A percentile compares a stretch with the other conserved stretches of the same genome.
These are phyloP conservation scores for Calonectria hongkongensis DNA, from an alignment of 2,329 filamentous ascomycete species.

Conservation along the genomic window DNA sequence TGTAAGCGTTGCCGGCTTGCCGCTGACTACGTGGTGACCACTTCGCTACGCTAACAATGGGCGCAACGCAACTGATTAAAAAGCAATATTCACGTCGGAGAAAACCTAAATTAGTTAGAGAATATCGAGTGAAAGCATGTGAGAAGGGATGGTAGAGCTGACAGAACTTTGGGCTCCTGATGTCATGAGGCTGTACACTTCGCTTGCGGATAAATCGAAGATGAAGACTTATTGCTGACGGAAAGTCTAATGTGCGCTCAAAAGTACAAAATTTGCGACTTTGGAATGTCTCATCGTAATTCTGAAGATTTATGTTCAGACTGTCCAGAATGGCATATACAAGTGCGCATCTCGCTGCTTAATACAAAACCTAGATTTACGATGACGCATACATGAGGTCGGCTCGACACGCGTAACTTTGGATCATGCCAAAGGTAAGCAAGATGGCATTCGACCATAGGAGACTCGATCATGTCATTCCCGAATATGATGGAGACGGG, in stretches of 20 bases:
- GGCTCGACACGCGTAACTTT: too few relatives aligned
- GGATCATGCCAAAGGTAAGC: not conserved
- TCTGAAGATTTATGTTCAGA: not conserved
- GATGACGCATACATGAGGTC: not conserved
- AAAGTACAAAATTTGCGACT: not conserved
- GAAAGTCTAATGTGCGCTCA: not conserved
- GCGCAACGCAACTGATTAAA: not conserved
- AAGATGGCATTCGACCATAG: too few relatives aligned
- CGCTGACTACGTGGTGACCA: not conserved
- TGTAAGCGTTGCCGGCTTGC: not conserved
- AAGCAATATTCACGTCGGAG: not conserved
- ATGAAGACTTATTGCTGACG: not conserved
- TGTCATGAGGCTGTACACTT: not conserved
- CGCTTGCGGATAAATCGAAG: not conserved
- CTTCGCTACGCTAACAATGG: not conserved
- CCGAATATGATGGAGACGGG: not conserved
- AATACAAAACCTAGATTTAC: not conserved
- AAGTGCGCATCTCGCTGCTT: not conserved
- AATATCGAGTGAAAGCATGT: not conserved
- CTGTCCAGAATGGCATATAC: not conserved
- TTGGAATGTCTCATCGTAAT: not conserved
- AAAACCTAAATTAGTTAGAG: not conserved
- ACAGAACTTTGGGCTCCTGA: not conserved
- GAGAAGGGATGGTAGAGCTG: not conserved
- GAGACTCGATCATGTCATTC: not conserved